Evolutionary conservation across 495 filamentous ascomycete species (phyloP), one percentile per base, ranked within the genome.

Genomic region (Jackrogersella minutella): DNA sequence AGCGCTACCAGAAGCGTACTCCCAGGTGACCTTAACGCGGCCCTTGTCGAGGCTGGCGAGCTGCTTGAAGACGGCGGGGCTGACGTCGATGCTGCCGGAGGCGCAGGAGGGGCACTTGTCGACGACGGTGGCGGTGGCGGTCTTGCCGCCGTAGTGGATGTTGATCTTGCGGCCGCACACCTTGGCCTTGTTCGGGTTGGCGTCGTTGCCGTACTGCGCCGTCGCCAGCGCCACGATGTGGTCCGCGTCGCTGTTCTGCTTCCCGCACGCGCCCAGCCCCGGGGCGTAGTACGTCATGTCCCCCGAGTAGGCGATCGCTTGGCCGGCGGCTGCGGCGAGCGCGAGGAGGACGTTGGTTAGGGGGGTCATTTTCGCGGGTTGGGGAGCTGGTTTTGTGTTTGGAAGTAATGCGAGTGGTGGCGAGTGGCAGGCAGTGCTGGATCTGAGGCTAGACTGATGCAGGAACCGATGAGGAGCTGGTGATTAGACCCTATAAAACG

Each of bases 91-190:
- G 24, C 73, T 59, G 26, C 70, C 71, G 13, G 34, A 64, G 0
- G 67, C 71, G 73, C 91, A 93, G 63, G 84, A 85, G 74, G 85
- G 84, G 84, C 91, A 93, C 81, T 91, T 90, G 83, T 93, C 91
- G 37, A 86, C 85, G 46, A 92, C 85, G n/a, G 64, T 84, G 21
- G 85, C 89, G 5, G 64, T 78, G 52, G 71, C 68, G 21, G 84
- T 84, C 74, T 84, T 85, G 72, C 88, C 88, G 28, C 76, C 73
- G 62, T 72, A 77, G 50, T 54, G 73, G 79, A 93, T 83, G 58
- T 81, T 86, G 73, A 91, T 86, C 46, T 75, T 82, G 76, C 82
- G 81, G 68, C 85, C 88, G 77, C 91, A 93, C 77, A 82, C 83
- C 41, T 79, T 77, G 10, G 59, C 51, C 22, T 64, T 60, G 77